These are phyloP conservation scores for Epichloe amarillans DNA, from an alignment of 2,329 filamentous ascomycete species.

Conservation along the genomic window DNA sequence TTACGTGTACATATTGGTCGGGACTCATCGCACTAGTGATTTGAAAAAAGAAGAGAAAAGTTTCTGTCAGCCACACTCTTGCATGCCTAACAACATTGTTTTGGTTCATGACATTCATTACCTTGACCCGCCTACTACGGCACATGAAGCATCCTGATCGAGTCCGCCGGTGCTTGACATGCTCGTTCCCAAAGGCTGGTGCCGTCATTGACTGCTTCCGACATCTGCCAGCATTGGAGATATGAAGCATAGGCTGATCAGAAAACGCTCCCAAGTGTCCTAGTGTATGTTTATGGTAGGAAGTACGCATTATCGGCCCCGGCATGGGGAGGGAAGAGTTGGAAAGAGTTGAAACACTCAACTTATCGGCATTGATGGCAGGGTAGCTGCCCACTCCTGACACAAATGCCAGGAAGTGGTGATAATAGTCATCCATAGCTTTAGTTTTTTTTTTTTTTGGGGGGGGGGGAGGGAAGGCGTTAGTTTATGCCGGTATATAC, in stretches of 20 bases:
- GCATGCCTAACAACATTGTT: conserved; percentile 6
- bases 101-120: conserved; percentile 15
- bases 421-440: conserved; percentile 43
- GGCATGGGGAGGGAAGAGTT: conserved; percentile 17
- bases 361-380: conserved; percentile 25
- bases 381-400: conserved; percentile 29
- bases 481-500: conserved; percentile 3
- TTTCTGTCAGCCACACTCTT: conserved; percentile 14
- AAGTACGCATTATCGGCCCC: conserved; percentile 22
- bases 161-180: conserved; percentile 85
- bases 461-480: background rate
- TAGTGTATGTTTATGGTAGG: conserved; percentile 28
- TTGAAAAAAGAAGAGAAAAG: background rate
- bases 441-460: background rate
- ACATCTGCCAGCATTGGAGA: conserved; percentile 33
- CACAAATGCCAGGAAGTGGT: conserved; percentile 41
- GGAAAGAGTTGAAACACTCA: conserved; percentile 23
- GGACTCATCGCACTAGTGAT: conserved; percentile 68
- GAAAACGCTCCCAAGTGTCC: conserved; percentile 37
- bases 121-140: conserved; percentile 74
- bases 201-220: conserved; percentile 33
- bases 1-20: conserved; percentile 74
- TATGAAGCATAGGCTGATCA: conserved; percentile 34
- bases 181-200: conserved; percentile 38
- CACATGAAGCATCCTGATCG: conserved; percentile 91